phyloP scores from a whole-genome alignment of 2,329 filamentous ascomycete genomes.

The Colletotrichum theobromicola region DNA sequence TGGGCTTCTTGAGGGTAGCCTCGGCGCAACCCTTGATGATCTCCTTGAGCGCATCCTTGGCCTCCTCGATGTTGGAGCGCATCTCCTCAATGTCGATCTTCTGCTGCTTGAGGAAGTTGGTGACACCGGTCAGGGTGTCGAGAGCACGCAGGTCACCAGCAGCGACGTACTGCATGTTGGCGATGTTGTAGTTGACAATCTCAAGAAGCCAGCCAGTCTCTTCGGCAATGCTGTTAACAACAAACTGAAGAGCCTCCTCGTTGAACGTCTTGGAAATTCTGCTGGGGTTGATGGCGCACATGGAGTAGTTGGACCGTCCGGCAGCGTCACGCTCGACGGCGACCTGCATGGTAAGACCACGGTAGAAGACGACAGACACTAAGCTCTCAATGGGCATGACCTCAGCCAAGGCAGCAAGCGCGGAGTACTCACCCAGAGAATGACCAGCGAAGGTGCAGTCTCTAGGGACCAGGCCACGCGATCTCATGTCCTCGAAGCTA shows the following conservation, averaged over 20 bases:
- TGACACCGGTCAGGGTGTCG: slow-evolving; percentile 78
- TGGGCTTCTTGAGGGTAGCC: slow-evolving; percentile 86
- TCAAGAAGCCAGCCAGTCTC: slow-evolving; percentile 95
- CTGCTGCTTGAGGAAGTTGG: slow-evolving; percentile 95
- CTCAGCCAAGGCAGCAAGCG: slow-evolving; percentile 92
- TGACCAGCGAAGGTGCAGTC: slow-evolving; percentile 98
- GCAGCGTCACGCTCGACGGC: slow-evolving; percentile 94
- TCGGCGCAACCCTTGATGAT: slow-evolving; percentile 91
- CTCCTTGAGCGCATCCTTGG: slow-evolving; percentile 86
- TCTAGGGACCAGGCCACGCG: slow-evolving; percentile 92
- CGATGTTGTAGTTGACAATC: slow-evolving; percentile 96
- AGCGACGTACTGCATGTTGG: slow-evolving; percentile 78
- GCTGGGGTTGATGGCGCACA: slow-evolving; percentile 99
- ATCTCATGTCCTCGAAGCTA: slow-evolving; percentile 98
- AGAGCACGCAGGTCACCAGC: slow-evolving; percentile 73
- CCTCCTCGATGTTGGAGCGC: slow-evolving; percentile 87
- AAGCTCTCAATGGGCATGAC: slow-evolving; percentile 99
- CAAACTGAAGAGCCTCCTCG: slow-evolving; percentile 94
- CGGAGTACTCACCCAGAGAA: slow-evolving; percentile 97
- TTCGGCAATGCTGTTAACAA: slow-evolving; percentile 93
- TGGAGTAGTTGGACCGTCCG: slow-evolving; percentile 96
- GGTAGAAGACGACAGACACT: slow-evolving; percentile 99
- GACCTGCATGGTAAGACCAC: slow-evolving; percentile 98
- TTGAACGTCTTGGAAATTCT: slow-evolving; percentile 99
- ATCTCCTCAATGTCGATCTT: slow-evolving; percentile 97